Base-by-base conservation (phyloP, 208 protist genomes). In the Trypanosomatidae sp. region DNA sequence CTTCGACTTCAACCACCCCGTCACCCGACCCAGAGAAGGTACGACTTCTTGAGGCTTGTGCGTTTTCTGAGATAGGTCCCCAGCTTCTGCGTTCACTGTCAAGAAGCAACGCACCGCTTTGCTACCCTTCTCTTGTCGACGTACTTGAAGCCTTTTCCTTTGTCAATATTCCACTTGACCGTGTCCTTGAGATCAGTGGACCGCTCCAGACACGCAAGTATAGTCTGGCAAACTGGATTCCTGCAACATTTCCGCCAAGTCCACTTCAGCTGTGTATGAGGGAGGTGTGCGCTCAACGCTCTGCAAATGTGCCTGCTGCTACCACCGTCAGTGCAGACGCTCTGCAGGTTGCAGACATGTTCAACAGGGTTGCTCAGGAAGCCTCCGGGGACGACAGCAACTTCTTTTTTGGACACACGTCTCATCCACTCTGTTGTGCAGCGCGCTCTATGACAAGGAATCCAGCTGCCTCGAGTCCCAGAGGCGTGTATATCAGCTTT, bases 181-280 rank as follows among this genome's bases (percentile, higher is more conserved):
- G 90, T 28, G 66, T 97, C 5, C 73, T 95, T 28, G 92, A 97
- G 70, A 79, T 95, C 44, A 92, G 79, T 66, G 86, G 84, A 33
- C 90, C 89, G 3, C 79, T 97, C 19, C 90, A 83, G 56, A 76
- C 90, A 41, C 77, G 90, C 19, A 91, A 91, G 52, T 95, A 91
- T 74, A 94, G 88, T 71, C 74, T 95, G 25, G 85, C 83, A 44
- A 77, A 76, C 49, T 77, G 62, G 41, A 73, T 73, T 28, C 53
- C 73, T 33, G n/a, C 7, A 9, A 43, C 49, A 6, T 8, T 46
- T 30, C 6, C 71, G 2, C 44, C 43, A 10, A 73, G 58, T 10
- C 47, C 55, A 6, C 28, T 90, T 39, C 70, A 90, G 66, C 46
- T 87, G 43, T 87, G 82, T 52, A 72, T 85, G 46, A 64, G 85